Base-by-base conservation (phyloP, 768 basidiomycete species). In the Grammothele lineata region DNA sequence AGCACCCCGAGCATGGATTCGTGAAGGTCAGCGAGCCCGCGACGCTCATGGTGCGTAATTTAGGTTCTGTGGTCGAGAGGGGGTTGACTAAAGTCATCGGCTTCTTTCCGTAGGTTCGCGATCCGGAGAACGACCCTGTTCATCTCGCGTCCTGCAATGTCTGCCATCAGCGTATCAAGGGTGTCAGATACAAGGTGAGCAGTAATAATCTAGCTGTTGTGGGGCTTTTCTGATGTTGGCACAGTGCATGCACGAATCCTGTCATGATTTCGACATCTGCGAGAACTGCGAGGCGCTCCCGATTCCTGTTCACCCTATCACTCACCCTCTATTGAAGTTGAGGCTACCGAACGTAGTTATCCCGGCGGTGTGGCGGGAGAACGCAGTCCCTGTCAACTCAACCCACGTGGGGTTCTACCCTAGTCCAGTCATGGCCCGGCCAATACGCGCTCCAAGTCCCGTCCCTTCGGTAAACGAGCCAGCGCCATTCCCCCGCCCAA, bases 201-300 rank as follows among this genome's bases (percentile, higher is more conserved):
- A n/a, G n/a, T n/a, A n/a, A n/a, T n/a, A n/a, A n/a, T n/a, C n/a
- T n/a, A n/a, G n/a, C n/a, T n/a, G n/a, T n/a, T n/a, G n/a, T n/a
- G n/a, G n/a, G n/a, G n/a, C n/a, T n/a, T n/a, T n/a, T n/a, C n/a
- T n/a, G n/a, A n/a, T n/a, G n/a, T n/a, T n/a, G n/a, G n/a, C n/a
- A 3, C 25, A 87, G 85, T 94, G 92, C 66, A 82, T 89, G 78
- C 81, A 91, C 59, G 72, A 79, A 12, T 66, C 70, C 3, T 94
- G 92, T 66, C 73, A 76, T 0, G 87, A 92, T 62, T 92, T 81
- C 55, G 92, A 94, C 58, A 72, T 93, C 15, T 94, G 91, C 66
- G 70, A 74, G 47, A 64, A 64, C 43, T 94, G 92, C 65, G 91
- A 92, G 66, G 82, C 88, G 5, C 73, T 80, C 47, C 91, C 91